Percentiles rank a stretch among this genome's conserved stretches.
phyloP scores from a whole-genome alignment of 805 yeast genomes.

The Groenewaldozyma tartarivorans region DNA sequence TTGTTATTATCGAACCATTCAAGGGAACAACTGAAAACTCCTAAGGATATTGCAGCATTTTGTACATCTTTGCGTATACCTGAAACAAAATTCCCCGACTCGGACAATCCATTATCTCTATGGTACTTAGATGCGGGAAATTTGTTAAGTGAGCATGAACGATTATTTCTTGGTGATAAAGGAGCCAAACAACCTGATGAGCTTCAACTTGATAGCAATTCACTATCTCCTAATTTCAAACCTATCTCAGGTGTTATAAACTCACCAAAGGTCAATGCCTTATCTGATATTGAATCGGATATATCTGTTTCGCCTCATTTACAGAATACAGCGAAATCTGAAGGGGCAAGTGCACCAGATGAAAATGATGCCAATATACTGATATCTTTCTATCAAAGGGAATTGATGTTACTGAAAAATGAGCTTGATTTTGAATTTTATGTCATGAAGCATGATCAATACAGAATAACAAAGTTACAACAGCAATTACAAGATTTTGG shows the following conservation, averaged over 20 bases:
- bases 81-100: not conserved
- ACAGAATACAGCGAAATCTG: not conserved
- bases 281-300: no score
- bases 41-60: slow-evolving; percentile 15
- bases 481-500: slow-evolving; percentile 23
- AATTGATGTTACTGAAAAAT: slow-evolving; percentile 45
- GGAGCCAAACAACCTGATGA: not conserved
- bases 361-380: not conserved
- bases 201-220: not conserved
- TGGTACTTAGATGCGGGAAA: not conserved
- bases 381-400: slow-evolving; percentile 45
- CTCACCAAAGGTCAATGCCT: not conserved
- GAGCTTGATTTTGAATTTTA: slow-evolving; percentile 54
- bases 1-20: slow-evolving; percentile 31
- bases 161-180: not conserved
- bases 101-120: not conserved
- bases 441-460: slow-evolving; percentile 39
- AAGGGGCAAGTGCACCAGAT: not conserved
- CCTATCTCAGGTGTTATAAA: not conserved
- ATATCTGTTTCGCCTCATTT: not conserved
- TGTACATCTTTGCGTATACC: slow-evolving; percentile 8
- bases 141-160: slow-evolving; percentile 9
- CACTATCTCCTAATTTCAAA: not conserved
- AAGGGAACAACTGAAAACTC: slow-evolving; percentile 28
- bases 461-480: slow-evolving; percentile 27